A percentile compares a stretch with the other conserved stretches of the same genome.
phyloP scores from a whole-genome alignment of 2,329 filamentous ascomycete genomes.

The Paecilomyces niveus region DNA sequence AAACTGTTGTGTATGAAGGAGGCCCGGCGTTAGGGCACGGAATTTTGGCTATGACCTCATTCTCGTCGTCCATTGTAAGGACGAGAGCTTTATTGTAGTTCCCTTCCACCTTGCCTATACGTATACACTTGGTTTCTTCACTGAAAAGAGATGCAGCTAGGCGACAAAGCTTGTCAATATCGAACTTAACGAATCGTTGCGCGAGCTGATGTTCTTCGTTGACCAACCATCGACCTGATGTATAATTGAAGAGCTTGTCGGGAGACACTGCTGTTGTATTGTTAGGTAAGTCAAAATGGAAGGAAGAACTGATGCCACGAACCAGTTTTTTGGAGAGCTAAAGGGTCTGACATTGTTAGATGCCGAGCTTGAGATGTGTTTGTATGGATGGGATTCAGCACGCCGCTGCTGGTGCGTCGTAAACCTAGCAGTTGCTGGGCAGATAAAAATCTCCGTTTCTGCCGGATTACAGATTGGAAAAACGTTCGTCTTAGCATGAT shows the following conservation, averaged over 20 bases:
- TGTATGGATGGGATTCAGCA: background rate
- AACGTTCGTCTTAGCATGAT: background rate
- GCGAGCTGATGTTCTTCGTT: conserved; percentile 15
- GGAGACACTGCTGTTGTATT: background rate
- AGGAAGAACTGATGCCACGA: background rate
- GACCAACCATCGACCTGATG: conserved; percentile 22
- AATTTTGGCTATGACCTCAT: conserved; percentile 17
- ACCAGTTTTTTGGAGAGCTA: background rate
- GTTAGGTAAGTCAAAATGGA: background rate
- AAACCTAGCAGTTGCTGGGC: background rate
- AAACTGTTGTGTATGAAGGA: conserved; percentile 19
- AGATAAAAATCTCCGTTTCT: background rate
- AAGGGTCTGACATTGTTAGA: background rate
- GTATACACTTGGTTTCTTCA: conserved; percentile 13
- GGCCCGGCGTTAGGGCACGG: conserved; percentile 19
- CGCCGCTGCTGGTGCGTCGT: background rate
- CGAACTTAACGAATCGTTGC: conserved; percentile 20
- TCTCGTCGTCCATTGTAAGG: conserved; percentile 14
- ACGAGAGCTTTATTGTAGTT: conserved; percentile 19
- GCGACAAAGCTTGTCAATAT: conserved; percentile 22
- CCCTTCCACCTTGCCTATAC: conserved; percentile 17
- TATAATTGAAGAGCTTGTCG: conserved; percentile 19
- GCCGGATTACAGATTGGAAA: background rate
- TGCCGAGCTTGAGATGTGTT: background rate
- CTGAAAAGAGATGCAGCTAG: conserved; percentile 14